Percentiles rank a stretch among this genome's conserved stretches.
Evolutionary conservation across 495 filamentous ascomycete species (phyloP).

Genomic region (Jackrogersella minutella): DNA sequence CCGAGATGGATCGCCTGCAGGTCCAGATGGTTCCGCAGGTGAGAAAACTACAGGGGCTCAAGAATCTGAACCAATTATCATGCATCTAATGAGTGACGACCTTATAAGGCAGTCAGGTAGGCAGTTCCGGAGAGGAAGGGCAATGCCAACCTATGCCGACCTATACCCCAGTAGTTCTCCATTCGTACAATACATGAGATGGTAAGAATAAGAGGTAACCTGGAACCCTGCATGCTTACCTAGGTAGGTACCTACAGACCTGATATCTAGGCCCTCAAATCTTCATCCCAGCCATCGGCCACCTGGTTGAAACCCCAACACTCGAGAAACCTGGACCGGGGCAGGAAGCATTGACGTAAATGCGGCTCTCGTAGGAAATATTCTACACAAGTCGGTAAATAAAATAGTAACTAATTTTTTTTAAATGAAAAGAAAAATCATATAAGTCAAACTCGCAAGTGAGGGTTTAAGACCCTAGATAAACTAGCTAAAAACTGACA

Average conservation of each 20-base stretch:
- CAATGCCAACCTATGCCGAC: background rate
- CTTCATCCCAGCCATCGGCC: too few species aligned
- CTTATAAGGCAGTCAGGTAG: conserved; percentile 35
- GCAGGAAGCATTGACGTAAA: background rate
- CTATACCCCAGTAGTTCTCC: conserved; percentile 2
- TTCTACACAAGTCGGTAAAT: background rate
- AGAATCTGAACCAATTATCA: conserved; percentile 12
- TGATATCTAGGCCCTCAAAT: too few species aligned
- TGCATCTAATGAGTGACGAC: background rate
- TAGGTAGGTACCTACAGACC: background rate
- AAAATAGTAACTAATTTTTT: background rate
- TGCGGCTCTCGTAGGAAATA: too few species aligned
- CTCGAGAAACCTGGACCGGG: too few species aligned
- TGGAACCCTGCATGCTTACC: background rate
- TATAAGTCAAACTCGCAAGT: background rate
- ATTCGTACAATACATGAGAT: background rate
- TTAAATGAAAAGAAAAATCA: background rate
- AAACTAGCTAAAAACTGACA: background rate
- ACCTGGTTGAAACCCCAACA: too few species aligned
- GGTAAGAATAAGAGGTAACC: background rate
- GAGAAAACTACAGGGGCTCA: conserved; percentile 9
- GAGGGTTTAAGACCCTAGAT: background rate
- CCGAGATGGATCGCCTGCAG: background rate
- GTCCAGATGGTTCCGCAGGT: conserved; percentile 8
- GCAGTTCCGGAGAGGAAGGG: conserved; percentile 21